Evolutionary conservation across 495 filamentous ascomycete genomes (phyloP), one percentile per base, ranked within the genome.

Genomic region (Penicillium longicatenatum): DNA sequence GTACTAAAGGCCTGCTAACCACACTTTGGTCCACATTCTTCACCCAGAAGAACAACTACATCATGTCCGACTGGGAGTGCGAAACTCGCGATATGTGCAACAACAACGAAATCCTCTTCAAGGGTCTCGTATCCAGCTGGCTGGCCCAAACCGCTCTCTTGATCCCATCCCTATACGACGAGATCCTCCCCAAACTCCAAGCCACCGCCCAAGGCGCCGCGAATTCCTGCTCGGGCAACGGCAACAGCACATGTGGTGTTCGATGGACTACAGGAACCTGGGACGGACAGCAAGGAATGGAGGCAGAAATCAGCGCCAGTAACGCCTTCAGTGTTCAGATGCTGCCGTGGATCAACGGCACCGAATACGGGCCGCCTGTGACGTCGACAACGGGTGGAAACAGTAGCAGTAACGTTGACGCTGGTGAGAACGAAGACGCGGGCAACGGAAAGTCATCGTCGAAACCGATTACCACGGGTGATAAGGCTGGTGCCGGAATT

Each of bases 81-180:
- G 89, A 93, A 64, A 66, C 73, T 0, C 64, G 65, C 14, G 74
- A 70, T 42, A 80, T 76, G 49, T 92, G 89, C 74, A 77, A 87
- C 69, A 67, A 82, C 53, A 89, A 93, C 71, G 87, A 92, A 66
- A 83, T 86, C 53, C 84, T 85, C 22, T 94, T 95, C 82, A 93
- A 93, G 68, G 89, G 88, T 4, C 88, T 90, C 60, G 78, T 92
- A 8, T 75, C 86, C 10, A 82, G 86, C 10, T 93, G 90, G 88
- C 83, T 96, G 74, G 86, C 87, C 2, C 79, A 83, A 5, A 84
- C 86, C 6, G 85, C 85, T 1, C 85, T 91, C 54, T 79, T 92
- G 1, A 74, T 76, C 16, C 78, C 78, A 6, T 88, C 81, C 63
- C 90, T 87, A 0, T 81, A 76, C 50, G 69, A 80, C 47, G 67